phyloP scores from a whole-genome alignment of 2,329 filamentous ascomycete genomes.

The Phaeosphaeriaceae sp. region DNA sequence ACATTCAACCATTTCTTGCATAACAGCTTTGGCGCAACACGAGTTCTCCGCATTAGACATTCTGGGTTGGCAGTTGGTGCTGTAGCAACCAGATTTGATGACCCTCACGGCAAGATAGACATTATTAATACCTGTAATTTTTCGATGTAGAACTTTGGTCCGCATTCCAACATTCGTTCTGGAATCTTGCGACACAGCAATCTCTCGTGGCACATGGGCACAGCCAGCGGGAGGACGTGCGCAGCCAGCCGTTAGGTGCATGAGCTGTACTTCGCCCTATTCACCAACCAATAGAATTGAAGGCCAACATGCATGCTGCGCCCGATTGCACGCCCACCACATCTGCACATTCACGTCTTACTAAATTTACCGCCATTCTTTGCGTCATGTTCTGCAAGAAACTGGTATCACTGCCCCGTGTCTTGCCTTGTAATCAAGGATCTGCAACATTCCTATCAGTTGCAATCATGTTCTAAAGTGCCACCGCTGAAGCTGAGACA shows the following conservation, averaged over 20 bases:
- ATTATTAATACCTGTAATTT: conserved; percentile 11
- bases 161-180: not conserved
- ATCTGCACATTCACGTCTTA: not conserved
- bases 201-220: not conserved
- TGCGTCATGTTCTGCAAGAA: not conserved
- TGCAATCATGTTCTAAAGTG: not conserved
- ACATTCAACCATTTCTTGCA: conserved; percentile 5
- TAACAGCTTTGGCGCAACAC: not conserved
- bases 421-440: not conserved
- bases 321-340: not conserved
- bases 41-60: conserved; percentile 5
- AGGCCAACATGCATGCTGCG: conserved; percentile 1
- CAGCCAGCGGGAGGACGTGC: conserved; percentile 6
- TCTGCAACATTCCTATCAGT: not conserved
- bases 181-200: not conserved
- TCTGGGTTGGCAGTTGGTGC: conserved; percentile 5
- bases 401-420: not conserved
- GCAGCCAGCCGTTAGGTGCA: not conserved
- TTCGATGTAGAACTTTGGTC: not conserved
- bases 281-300: conserved; percentile 4
- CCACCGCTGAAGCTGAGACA: not conserved
- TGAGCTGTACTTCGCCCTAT: conserved; percentile 2
- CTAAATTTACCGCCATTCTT: conserved; percentile 5
- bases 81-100: conserved; percentile 3
- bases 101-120: conserved; percentile 9